A percentile compares a stretch with the other conserved stretches of the same genome.
Evolutionary conservation across 192 early-diverging fungal genomes (phyloP).

Genomic region (Diversispora epigaea): DNA sequence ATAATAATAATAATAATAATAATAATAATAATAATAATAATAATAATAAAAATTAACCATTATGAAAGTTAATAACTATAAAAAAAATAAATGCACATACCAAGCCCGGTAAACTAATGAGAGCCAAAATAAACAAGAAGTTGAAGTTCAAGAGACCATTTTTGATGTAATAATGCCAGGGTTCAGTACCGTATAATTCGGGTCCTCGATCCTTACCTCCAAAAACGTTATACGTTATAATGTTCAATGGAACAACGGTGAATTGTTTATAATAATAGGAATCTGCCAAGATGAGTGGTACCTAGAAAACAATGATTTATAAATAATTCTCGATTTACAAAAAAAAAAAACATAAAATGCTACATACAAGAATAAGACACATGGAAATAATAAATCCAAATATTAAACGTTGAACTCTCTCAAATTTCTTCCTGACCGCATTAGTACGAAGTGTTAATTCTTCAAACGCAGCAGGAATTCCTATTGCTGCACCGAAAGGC

Average conservation of each 20-base stretch:
- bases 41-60: constrained; percentile 18
- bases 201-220: constrained; percentile 60
- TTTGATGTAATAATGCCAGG: constrained; percentile 78
- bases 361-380: not conserved
- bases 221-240: constrained; percentile 93
- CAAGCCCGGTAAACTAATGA: constrained; percentile 61
- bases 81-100: constrained; percentile 43
- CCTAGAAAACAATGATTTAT: constrained; percentile 39
- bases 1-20: too few species aligned
- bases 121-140: constrained; percentile 70
- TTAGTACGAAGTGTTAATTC: constrained; percentile 54
- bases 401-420: constrained; percentile 44
- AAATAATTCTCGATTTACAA: not conserved
- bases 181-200: constrained; percentile 85
- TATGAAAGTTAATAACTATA: too few species aligned
- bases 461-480: constrained; percentile 75
- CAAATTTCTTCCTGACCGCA: constrained; percentile 47
- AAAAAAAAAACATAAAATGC: not conserved
- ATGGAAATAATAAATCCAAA: not conserved
- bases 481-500: constrained; percentile 82
- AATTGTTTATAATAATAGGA: constrained; percentile 70
- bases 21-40: too few species aligned
- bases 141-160: constrained; percentile 94
- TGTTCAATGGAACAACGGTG: constrained; percentile 79
- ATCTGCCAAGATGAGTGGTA: constrained; percentile 69